Evolutionary conservation across 768 basidiomycete genomes (phyloP).

Genomic region (Wakefieldia striispora): DNA sequence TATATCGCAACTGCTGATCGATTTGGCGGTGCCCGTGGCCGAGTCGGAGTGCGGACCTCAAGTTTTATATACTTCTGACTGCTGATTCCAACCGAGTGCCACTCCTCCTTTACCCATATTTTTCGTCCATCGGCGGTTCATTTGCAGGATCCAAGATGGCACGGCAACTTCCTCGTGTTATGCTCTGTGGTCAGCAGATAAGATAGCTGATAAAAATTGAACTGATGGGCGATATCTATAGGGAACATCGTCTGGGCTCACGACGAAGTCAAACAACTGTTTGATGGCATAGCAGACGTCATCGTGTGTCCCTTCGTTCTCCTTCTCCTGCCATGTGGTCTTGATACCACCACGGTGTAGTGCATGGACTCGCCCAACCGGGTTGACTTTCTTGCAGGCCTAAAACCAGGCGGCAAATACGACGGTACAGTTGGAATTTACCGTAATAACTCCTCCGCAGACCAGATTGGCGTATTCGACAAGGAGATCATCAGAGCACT

Average conservation of each 20-base stretch:
- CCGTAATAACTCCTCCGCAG: slow-evolving; percentile 66
- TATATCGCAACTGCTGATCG: too few species aligned
- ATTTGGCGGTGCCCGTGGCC: too few species aligned
- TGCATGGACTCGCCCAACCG: slow-evolving; percentile 58
- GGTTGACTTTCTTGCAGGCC: slow-evolving; percentile 63
- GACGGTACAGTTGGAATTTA: slow-evolving; percentile 72
- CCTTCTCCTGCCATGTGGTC: too few species aligned
- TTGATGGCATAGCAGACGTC: slow-evolving; percentile 68
- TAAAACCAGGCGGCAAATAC: slow-evolving; percentile 71
- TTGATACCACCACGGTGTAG: slow-evolving; percentile 27
- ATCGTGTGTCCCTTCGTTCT: slow-evolving; percentile 52
- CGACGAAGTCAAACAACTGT: slow-evolving; percentile 63
- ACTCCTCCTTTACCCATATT: too few species aligned
- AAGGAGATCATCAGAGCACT: slow-evolving; percentile 70
- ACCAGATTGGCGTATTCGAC: slow-evolving; percentile 74
- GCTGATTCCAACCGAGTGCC: too few species aligned
- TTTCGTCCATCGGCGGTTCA: too few species aligned
- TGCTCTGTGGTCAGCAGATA: slow-evolving; percentile 34
- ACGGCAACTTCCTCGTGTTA: slow-evolving; percentile 22
- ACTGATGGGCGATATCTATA: slow-evolving; percentile 22
- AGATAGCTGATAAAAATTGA: background rate
- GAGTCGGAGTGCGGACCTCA: too few species aligned
- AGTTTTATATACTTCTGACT: too few species aligned
- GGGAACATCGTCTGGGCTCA: slow-evolving; percentile 81
- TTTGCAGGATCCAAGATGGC: slow-evolving; percentile 10